Base-by-base conservation (phyloP, 306 rosid species). In the Aeschynomene evenia region DNA sequence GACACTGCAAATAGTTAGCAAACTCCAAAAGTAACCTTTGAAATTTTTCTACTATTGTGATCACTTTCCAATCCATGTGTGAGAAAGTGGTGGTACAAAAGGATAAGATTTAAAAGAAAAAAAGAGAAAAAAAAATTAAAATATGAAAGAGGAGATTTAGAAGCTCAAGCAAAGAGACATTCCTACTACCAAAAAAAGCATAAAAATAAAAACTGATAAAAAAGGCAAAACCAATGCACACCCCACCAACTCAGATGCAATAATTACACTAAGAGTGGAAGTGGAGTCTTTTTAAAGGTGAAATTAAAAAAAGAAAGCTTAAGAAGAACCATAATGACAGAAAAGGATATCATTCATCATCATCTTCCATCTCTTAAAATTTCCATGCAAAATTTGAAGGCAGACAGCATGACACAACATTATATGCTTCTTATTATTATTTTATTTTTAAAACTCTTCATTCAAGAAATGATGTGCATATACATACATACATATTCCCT, bases 241-340 rank as follows among this genome's bases (percentile, higher is more conserved):
- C 88, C 88, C 88, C 84, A 77, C 76, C 81, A 79, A 73, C 74
- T 77, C 66, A 68, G 83, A 31, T 58, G 88, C 77, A 85, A 89
- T 87, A 63, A 89, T 90, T 80, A 80, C 75, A 62, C 50, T 70
- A 73, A 68, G 85, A 80, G 84, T 78, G 84, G 91, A 77, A 76
- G 83, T 80, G 81, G 62, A 78, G 81, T 73, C 77, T 62, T 76
- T 75, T 53, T 43, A 73, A 73, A 64, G 24, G 58, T 24, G 23
- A 69, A n/a, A n/a, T n/a, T n/a, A n/a, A n/a, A n/a, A n/a, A n/a
- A n/a, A n/a, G n/a, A 81, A 83, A 39, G 84, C 77, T 76, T 63
- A 69, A 26, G 24, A 72, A 64, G 46, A 74, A 62, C 74, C 50
- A 74, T 56, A 67, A 79, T 59, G 72, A 68, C 77, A 29, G 33